Conservation (phyloP, 2,329 filamentous ascomycete genomes). For the Monosporascus ibericus region DNA sequence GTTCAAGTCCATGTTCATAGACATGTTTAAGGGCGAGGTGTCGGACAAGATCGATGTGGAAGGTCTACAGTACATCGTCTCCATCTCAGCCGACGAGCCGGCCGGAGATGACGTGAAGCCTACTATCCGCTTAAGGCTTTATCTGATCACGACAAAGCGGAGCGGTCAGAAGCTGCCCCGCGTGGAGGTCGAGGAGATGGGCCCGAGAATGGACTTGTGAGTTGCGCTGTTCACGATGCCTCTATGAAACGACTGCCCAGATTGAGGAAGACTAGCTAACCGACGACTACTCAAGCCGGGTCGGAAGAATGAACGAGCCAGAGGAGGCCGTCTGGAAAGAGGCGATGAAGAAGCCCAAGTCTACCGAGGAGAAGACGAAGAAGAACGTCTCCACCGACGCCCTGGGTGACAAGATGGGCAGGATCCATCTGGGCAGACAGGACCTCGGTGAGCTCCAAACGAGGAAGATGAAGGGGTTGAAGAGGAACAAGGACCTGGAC, state of each 20-base stretch:
- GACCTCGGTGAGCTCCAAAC: conserved; percentile 85
- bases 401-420: conserved; percentile 94
- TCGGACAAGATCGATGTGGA: conserved; percentile 86
- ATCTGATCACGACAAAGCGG: conserved; percentile 79
- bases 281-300: conserved; percentile 35
- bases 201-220: conserved; percentile 70
- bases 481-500: conserved; percentile 65
- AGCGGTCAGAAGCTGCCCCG: conserved; percentile 81
- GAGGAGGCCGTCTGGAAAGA: conserved; percentile 79
- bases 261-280: background rate
- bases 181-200: conserved; percentile 92
- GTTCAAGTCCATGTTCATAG: conserved; percentile 79
- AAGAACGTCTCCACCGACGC: conserved; percentile 92
- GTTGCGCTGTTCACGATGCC: background rate
- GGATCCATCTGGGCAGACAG: conserved; percentile 86
- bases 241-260: background rate
- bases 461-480: conserved; percentile 98
- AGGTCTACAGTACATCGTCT: conserved; percentile 85
- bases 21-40: conserved; percentile 82
- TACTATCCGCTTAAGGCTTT: conserved; percentile 65
- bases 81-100: conserved; percentile 68
- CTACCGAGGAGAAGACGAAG: conserved; percentile 71
- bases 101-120: conserved; percentile 44
- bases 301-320: conserved; percentile 74
- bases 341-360: conserved; percentile 80